Evolutionary conservation across 257 asterid species (phyloP).

Genomic region (Nicotiana tomentosiformis): DNA sequence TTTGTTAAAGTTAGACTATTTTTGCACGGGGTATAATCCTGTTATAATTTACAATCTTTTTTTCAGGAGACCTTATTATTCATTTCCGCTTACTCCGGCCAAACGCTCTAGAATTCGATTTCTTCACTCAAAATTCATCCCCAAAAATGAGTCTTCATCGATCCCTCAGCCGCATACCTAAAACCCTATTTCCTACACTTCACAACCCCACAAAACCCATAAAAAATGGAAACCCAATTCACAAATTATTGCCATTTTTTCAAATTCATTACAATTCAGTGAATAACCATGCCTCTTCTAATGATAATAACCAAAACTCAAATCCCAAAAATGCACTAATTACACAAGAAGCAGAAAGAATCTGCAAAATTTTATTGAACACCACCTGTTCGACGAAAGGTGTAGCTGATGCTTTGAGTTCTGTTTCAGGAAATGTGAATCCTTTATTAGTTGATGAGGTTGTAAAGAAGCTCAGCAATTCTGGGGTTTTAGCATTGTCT

Average conservation of each 20-base stretch:
- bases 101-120: no score
- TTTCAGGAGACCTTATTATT: no score
- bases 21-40: no score
- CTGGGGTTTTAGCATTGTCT: slow-evolving; percentile 57
- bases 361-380: slow-evolving; percentile 38
- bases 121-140: neutral
- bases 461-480: slow-evolving; percentile 55
- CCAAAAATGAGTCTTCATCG: slow-evolving; percentile 11
- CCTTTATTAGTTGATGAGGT: slow-evolving; percentile 55
- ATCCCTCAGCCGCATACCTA: slow-evolving; percentile 9
- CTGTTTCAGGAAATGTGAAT: slow-evolving; percentile 25
- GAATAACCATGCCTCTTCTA: neutral
- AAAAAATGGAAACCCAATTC: neutral
- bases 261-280: slow-evolving; percentile 7
- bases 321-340: slow-evolving; percentile 15
- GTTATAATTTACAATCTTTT: no score
- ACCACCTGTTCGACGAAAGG: slow-evolving; percentile 19
- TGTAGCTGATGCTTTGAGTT: slow-evolving; percentile 35
- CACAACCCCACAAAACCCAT: neutral
- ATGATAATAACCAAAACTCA: neutral
- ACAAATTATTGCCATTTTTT: neutral
- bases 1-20: no score
- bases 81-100: no score
- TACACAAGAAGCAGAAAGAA: slow-evolving; percentile 37
- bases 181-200: slow-evolving; percentile 5